These are phyloP conservation scores for Suillus alpinus DNA, from an alignment of 768 basidiomycete species.

Conservation along the genomic window DNA sequence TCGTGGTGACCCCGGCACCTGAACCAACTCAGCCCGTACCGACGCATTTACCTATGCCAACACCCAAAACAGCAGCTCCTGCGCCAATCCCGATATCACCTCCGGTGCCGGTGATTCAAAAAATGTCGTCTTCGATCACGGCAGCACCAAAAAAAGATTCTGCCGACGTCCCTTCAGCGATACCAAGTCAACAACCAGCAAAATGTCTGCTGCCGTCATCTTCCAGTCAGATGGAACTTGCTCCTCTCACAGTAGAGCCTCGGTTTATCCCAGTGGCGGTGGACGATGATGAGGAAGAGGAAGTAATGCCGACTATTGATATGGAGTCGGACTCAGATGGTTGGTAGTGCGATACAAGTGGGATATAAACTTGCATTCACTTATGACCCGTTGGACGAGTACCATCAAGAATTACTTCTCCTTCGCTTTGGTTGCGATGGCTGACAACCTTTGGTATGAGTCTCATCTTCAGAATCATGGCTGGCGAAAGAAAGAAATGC, in stretches of 20 bases:
- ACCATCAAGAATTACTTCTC: constrained; percentile 1
- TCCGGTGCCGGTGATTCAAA: background rate
- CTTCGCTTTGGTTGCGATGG: background rate
- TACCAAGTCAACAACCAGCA: background rate
- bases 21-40: constrained; percentile 6
- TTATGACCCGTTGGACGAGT: background rate
- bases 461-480: background rate
- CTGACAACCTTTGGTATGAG: constrained; percentile 9
- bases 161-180: background rate
- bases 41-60: constrained; percentile 1
- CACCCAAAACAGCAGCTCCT: constrained; percentile 1
- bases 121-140: background rate
- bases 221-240: background rate
- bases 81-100: background rate
- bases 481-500: background rate
- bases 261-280: constrained; percentile 13
- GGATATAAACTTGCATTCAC: background rate
- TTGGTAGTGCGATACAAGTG: background rate
- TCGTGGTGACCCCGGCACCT: background rate
- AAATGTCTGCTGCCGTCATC: background rate
- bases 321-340: constrained; percentile 76
- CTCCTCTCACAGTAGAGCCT: background rate
- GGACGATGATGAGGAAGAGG: constrained; percentile 62
- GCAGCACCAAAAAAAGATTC: constrained; percentile 5
- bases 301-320: constrained; percentile 74